Evolutionary conservation across 768 basidiomycete genomes (phyloP).

Genomic region (Dentipellis sp.): DNA sequence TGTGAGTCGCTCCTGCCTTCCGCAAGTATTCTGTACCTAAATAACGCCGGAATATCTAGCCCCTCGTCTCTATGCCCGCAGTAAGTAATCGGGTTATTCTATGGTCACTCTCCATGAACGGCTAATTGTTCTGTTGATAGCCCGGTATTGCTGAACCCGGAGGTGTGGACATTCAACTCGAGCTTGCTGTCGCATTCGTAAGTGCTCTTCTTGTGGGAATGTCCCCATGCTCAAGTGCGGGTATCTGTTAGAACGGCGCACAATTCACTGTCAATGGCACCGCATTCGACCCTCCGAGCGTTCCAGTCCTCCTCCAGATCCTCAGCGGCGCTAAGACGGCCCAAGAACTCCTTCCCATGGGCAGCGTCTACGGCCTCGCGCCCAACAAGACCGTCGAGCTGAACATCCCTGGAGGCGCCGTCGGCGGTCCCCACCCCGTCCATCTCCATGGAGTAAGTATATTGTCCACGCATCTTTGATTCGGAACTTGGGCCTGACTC

Average conservation of each 20-base stretch:
- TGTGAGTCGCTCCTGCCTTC: background rate
- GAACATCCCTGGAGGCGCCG: conserved; percentile 33
- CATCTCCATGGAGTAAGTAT: conserved; percentile 8
- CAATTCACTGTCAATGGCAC: conserved; percentile 26
- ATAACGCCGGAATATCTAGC: background rate
- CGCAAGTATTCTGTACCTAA: background rate
- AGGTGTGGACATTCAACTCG: conserved; percentile 16
- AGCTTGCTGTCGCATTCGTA: conserved; percentile 12
- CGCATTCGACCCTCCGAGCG: conserved; percentile 30
- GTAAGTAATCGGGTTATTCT: too few relatives aligned
- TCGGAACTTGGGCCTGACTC: background rate
- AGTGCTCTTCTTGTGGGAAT: background rate
- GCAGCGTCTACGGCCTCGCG: conserved; percentile 37
- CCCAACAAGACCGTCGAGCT: conserved; percentile 38
- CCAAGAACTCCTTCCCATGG: conserved; percentile 37
- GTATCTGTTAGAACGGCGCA: background rate
- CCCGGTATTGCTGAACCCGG: conserved; percentile 14
- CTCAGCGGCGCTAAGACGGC: conserved; percentile 42
- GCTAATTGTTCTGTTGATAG: background rate
- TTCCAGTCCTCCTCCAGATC: conserved; percentile 50
- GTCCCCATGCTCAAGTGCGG: conserved; percentile 3
- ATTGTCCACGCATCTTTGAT: background rate
- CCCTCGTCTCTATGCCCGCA: conserved; percentile 7
- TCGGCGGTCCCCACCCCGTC: conserved; percentile 21
- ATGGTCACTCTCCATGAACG: too few relatives aligned